Evolutionary conservation across 768 basidiomycete species (phyloP), one percentile per base, ranked within the genome.

Genomic region (Tricholoma matsutake): DNA sequence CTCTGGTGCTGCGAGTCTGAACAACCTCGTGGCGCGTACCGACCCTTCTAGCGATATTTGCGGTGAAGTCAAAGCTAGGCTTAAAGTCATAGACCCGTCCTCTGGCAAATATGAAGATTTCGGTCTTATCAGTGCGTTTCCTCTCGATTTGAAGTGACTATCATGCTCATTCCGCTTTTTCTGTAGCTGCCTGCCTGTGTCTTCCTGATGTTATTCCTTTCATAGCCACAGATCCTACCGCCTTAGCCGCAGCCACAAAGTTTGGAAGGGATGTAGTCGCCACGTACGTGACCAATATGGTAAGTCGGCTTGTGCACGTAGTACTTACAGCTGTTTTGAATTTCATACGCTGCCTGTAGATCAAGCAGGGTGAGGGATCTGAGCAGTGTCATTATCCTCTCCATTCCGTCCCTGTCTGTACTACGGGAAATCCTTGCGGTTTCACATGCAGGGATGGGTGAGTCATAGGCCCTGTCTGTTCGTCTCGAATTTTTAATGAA

Each of bases 401-500:
- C 2, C 72, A 83, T 62, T 72, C 77, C 7, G 59, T 64, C 2
- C 76, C 81, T 1, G 20, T 61, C 4, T 84, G 83, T 65, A 58
- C 65, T 39, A 54, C 43, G 2, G 68, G 70, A 4, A 70, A 72
- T 57, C 77, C 80, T 2, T 84, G 83, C 64, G 72, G 72, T 35
- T 84, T 83, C 61, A 68, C 67, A 1, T 83, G 83, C 73, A 75
- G 67, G 35, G 71, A 81, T 62, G 81, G 81, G 68, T 83, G 67
- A 65, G 74, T 67, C 1, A 4, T 49, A 25, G 22, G 22, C 39
- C 11, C 16, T 28, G 16, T 20, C 22, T 43, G 16, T 8, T 49
- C 8, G 34, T 14, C 22, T 29, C 25, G 8, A 52, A 31, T 58
- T 7, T 65, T 49, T n/a, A 58, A 18, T n/a, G 55, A 61, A 16